phyloP scores from a whole-genome alignment of 2,329 filamentous ascomycete species.

The Claviceps fusiformis region DNA sequence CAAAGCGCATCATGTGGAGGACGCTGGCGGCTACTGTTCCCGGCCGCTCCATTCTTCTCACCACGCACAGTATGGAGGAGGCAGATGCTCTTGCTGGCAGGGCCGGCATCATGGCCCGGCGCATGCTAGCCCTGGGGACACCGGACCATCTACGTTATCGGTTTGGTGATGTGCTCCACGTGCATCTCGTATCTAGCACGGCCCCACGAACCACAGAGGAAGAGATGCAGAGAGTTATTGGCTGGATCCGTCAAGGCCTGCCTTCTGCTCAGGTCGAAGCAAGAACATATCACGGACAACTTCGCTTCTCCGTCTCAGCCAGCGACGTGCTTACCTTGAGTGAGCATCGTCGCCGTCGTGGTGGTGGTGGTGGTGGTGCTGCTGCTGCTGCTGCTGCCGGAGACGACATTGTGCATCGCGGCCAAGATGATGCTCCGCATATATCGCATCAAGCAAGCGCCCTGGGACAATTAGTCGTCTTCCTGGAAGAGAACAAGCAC shows the following conservation, averaged over 20 bases:
- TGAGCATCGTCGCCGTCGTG: background rate
- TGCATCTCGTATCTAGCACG: constrained; percentile 64
- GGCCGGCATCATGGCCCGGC: constrained; percentile 72
- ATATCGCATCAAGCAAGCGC: constrained; percentile 28
- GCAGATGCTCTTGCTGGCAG: constrained; percentile 75
- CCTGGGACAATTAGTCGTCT: constrained; percentile 55
- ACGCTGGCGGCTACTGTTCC: constrained; percentile 61
- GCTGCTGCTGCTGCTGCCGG: background rate
- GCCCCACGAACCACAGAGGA: constrained; percentile 59
- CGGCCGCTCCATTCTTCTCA: constrained; percentile 73
- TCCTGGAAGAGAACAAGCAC: constrained; percentile 58
- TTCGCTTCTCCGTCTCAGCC: constrained; percentile 66
- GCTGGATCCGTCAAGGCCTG: constrained; percentile 51
- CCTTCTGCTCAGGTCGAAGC: constrained; percentile 54
- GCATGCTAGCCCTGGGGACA: constrained; percentile 75
- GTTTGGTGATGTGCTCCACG: constrained; percentile 66
- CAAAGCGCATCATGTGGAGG: constrained; percentile 87
- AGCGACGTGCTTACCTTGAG: constrained; percentile 21
- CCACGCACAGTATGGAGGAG: constrained; percentile 92
- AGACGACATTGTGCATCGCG: background rate
- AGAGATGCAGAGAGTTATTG: constrained; percentile 52
- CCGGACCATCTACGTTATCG: constrained; percentile 57
- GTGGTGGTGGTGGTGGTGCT: no score
- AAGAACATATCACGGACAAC: constrained; percentile 70
- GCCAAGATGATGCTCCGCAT: constrained; percentile 8